Conservation (phyloP, 306 rosid species). For the Citrullus amarus region DNA sequence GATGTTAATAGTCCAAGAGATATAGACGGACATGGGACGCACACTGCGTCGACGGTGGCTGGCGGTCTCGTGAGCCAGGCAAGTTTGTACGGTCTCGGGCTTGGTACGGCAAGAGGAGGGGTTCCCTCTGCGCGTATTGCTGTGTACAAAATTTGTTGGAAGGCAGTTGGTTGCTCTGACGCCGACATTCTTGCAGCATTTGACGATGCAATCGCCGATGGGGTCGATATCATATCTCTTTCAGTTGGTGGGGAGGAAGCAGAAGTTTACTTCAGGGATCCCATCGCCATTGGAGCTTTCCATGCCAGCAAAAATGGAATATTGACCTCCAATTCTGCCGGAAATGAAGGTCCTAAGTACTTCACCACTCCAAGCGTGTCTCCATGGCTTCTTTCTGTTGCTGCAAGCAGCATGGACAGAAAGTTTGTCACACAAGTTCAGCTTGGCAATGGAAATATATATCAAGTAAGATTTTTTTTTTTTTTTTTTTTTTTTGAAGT, state of each 20-base stretch:
- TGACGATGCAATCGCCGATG: conserved; percentile 40
- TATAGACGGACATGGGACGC: conserved; percentile 27
- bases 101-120: conserved; percentile 28
- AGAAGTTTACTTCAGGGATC: not conserved
- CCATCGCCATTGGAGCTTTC: conserved; percentile 34
- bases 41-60: conserved; percentile 28
- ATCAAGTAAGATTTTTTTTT: conserved; percentile 12
- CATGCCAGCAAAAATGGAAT: conserved; percentile 36
- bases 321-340: conserved; percentile 23
- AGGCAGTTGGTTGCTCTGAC: not conserved
- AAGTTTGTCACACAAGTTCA: conserved; percentile 20
- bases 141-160: conserved; percentile 29
- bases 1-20: conserved; percentile 29
- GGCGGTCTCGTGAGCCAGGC: conserved; percentile 20
- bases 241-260: not conserved
- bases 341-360: conserved; percentile 16
- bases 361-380: not conserved
- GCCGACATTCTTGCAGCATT: conserved; percentile 18
- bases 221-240: conserved; percentile 31
- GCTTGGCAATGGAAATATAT: conserved; percentile 18
- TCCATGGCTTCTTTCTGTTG: conserved; percentile 45
- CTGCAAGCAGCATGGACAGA: conserved; percentile 31
- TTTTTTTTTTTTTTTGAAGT: not conserved
- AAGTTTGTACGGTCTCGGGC: conserved; percentile 13
- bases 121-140: conserved; percentile 22